Evolutionary conservation across 257 asterid species (phyloP), one percentile per base, ranked within the genome.

Genomic region (Ocimum tenuiflorum): DNA sequence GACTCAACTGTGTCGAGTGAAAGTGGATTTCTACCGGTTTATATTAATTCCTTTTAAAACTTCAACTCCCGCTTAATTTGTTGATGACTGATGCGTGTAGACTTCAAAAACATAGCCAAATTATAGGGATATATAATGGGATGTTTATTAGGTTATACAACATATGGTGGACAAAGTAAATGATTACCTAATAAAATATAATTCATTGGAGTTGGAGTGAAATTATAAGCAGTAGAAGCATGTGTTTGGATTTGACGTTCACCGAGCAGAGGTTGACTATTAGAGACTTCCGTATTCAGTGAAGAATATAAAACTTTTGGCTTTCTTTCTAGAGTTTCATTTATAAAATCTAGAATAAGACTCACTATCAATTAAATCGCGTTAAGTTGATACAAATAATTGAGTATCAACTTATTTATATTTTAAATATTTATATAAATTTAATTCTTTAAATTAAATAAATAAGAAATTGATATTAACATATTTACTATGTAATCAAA

Each of bases 211-310:
- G 11, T 42, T 14, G 27, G 58, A 24, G 17, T 22, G 23, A 57
- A 23, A 13, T 15, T 55, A 3, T 36, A 17, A 61, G 15, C 15
- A 45, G 43, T 43, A 35, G 41, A 33, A 4, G 14, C 12, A 36
- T 1, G 42, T 8, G 45, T 10, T 29, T 22, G 46, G 52, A 14
- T 11, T 24, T 36, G 45, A 17, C 2, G 41, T 17, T 35, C 35
- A 55, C 70, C 75, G 7, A 18, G 43, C 73, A 67, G 8, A 35
- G 51, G 49, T 59, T 73, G 69, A 67, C 78, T 11, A 58, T 38
- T 19, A 24, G 19, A 41, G 36, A 36, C 19, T 73, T 49, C 24
- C 3, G 17, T 60, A 3, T 18, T 50, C 47, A 11, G 20, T 8
- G 43, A 20, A 46, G 31, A 38, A 46, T 18, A n/a, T 23, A 22